phyloP scores from a whole-genome alignment of 805 yeast genomes.

The Candida endomychidarum region DNA sequence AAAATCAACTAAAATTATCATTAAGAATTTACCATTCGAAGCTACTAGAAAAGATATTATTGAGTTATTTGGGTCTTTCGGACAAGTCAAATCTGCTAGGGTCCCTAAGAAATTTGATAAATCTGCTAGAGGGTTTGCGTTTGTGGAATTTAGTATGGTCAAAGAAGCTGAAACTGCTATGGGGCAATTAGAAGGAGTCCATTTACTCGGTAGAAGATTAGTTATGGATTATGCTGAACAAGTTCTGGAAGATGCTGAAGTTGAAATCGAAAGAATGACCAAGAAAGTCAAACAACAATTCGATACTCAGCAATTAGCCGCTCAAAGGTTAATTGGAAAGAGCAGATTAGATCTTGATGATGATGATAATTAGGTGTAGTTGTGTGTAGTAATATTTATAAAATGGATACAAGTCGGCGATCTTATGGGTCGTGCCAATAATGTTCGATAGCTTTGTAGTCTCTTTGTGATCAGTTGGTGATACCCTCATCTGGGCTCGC shows the following conservation, averaged over 20 bases:
- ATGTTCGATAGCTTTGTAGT: too few relatives aligned
- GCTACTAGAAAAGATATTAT: slow-evolving; percentile 91
- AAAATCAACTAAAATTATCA: slow-evolving; percentile 75
- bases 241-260: slow-evolving; percentile 82
- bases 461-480: too few relatives aligned
- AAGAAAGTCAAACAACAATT: slow-evolving; percentile 79
- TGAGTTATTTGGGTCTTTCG: slow-evolving; percentile 91
- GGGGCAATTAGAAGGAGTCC: slow-evolving; percentile 93
- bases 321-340: slow-evolving; percentile 66
- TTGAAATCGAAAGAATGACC: slow-evolving; percentile 88
- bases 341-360: slow-evolving; percentile 67
- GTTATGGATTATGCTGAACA: slow-evolving; percentile 91
- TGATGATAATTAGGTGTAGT: slow-evolving; percentile 26
- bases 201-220: slow-evolving; percentile 90
- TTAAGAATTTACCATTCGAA: slow-evolving; percentile 96
- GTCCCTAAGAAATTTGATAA: slow-evolving; percentile 96
- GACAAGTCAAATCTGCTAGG: slow-evolving; percentile 90
- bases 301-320: slow-evolving; percentile 71
- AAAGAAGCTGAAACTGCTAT: slow-evolving; percentile 93
- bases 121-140: slow-evolving; percentile 95
- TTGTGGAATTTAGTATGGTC: slow-evolving; percentile 83
- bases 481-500: too few relatives aligned
- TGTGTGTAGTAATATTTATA: too few relatives aligned
- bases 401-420: too few relatives aligned
- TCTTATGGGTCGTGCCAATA: too few relatives aligned